A percentile compares a stretch with the other conserved stretches of the same genome.
These are phyloP conservation scores for Cryptococcus deneoformans DNA, from an alignment of 1,284 basidiomycete genomes.

Conservation along the genomic window DNA sequence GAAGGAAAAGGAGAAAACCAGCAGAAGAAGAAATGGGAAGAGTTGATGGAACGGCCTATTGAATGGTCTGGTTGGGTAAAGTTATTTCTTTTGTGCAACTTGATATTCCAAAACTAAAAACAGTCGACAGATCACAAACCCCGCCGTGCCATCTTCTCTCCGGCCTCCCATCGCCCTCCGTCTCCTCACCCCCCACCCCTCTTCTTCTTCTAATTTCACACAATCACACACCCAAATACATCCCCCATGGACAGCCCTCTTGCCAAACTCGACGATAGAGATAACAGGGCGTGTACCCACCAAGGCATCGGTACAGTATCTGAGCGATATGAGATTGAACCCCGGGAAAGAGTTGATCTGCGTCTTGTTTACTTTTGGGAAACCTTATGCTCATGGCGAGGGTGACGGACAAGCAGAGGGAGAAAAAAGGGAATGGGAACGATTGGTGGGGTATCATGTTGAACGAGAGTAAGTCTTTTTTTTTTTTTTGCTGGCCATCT, in stretches of 20 bases:
- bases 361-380: slow-evolving; percentile 62
- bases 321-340: slow-evolving; percentile 70
- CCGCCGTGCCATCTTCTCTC: too few species aligned
- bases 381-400: slow-evolving; percentile 26
- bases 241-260: slow-evolving; percentile 7
- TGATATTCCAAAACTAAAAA: too few species aligned
- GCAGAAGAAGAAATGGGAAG: not conserved
- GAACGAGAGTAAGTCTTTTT: slow-evolving; percentile 65
- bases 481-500: not conserved
- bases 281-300: slow-evolving; percentile 69
- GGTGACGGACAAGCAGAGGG: slow-evolving; percentile 13
- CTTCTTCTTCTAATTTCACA: too few species aligned
- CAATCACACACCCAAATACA: too few species aligned
- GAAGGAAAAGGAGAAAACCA: not conserved
- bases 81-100: too few species aligned
- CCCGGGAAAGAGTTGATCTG: slow-evolving; percentile 72
- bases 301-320: slow-evolving; percentile 67
- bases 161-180: too few species aligned
- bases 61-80: too few species aligned
- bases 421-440: too few species aligned
- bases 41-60: too few species aligned
- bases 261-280: slow-evolving; percentile 29
- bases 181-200: too few species aligned
- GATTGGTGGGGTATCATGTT: slow-evolving; percentile 61
- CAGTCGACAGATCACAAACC: too few species aligned